phyloP scores from a whole-genome alignment of 345 rosid genomes.

The Hibiscus trionum region DNA sequence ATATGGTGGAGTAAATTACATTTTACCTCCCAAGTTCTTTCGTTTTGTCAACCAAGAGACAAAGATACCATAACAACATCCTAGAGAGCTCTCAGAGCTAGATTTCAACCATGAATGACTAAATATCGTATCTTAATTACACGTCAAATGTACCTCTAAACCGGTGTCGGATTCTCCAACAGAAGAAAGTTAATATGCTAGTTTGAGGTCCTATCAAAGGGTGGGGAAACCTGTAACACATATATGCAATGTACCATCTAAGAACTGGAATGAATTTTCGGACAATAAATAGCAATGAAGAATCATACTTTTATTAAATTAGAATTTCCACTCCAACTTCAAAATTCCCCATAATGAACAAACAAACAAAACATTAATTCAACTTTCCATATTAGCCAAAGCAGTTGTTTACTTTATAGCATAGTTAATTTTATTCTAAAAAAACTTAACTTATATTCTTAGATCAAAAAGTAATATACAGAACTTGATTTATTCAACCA shows the following conservation, averaged over 20 bases:
- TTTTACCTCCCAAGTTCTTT: neutral
- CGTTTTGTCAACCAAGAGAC: neutral
- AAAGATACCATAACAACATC: neutral
- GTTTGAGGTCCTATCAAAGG: neutral
- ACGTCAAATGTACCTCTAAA: neutral
- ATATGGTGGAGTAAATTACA: neutral
- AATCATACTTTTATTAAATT: neutral
- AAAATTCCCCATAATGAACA: neutral
- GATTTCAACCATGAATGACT: neutral
- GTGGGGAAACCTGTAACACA: neutral
- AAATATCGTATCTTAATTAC: neutral
- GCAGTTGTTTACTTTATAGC: neutral
- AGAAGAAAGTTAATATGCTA: neutral
- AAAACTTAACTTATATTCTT: constrained; percentile 2
- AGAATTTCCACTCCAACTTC: neutral
- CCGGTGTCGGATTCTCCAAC: neutral
- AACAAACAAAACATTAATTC: neutral
- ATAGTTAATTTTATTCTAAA: neutral
- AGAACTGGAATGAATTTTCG: neutral
- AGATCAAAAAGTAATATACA: neutral
- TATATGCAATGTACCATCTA: neutral
- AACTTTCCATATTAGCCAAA: neutral
- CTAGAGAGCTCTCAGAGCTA: neutral
- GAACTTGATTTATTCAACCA: neutral
- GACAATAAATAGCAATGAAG: neutral